Percentiles rank a stretch among this genome's conserved stretches.
These are phyloP conservation scores for Purshia tridentata DNA, from an alignment of 306 rosid genomes.

Conservation along the genomic window DNA sequence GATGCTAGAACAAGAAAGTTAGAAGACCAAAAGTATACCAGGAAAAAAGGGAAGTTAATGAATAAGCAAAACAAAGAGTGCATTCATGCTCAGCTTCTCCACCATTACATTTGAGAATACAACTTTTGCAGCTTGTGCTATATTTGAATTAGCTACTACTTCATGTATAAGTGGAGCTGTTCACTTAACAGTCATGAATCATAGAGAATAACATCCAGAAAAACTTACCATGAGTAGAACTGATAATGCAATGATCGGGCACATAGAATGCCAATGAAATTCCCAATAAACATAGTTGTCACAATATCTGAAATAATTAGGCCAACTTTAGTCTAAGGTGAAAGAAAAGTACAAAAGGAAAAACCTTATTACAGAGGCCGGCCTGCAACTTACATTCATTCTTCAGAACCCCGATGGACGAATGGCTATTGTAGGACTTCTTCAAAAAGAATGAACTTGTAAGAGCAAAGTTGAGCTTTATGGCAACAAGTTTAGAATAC, in stretches of 20 bases:
- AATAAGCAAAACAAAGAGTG: too few species aligned
- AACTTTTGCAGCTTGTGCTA: too few species aligned
- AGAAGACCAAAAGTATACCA: too few species aligned
- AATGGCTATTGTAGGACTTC: slow-evolving; percentile 33
- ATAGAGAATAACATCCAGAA: slow-evolving; percentile 18
- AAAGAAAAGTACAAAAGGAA: slow-evolving; percentile 5
- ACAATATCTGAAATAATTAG: slow-evolving; percentile 62
- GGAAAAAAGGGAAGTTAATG: too few species aligned
- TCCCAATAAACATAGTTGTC: slow-evolving; percentile 86
- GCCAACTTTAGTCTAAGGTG: slow-evolving; percentile 25
- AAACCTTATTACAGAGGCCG: neutral
- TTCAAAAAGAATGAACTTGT: slow-evolving; percentile 42
- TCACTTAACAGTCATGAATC: neutral
- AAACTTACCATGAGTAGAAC: slow-evolving; percentile 86
- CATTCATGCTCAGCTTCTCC: too few species aligned
- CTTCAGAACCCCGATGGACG: slow-evolving; percentile 59
- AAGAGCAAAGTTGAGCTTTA: slow-evolving; percentile 46
- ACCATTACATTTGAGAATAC: too few species aligned
- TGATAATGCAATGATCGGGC: slow-evolving; percentile 97
- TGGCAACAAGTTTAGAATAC: slow-evolving; percentile 53
- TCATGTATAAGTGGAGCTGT: neutral
- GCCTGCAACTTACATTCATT: slow-evolving; percentile 56
- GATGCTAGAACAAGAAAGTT: too few species aligned
- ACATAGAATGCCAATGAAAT: slow-evolving; percentile 86
- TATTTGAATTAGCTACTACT: too few species aligned